Evolutionary conservation across 169 alveolate species (phyloP), one percentile per base, ranked within the genome.

Genomic region (Cryptosporidium felis): DNA sequence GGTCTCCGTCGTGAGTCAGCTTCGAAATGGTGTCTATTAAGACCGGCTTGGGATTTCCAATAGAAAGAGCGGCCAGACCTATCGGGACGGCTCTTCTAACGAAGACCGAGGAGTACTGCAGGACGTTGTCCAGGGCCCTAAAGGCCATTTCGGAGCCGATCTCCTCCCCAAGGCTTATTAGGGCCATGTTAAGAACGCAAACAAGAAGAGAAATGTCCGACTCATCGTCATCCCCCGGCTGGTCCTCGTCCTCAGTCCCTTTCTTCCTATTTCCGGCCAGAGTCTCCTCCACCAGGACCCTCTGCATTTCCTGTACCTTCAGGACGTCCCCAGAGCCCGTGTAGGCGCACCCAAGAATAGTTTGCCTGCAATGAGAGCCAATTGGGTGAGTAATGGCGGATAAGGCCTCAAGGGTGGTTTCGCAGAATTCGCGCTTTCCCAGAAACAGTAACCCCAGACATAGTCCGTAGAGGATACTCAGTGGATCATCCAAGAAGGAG

Each of bases 311-410:
- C 74, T 97, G 98, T 16, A 96, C 97, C 88, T 97, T 94, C 30
- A 97, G 90, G 1, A 98, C 99, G 79, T 98, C 98, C 14, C 99
- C 99, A 51, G 99, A 94, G 41, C 99, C 99, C 14, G 99, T 99
- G 92, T 92, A 96, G 34, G 99, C 99, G 82, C 96, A 95, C 49
- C 88, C 80, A 85, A 82, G 44, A 45, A 74, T 32, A 66, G 60
- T 79, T 44, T 63, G 92, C 81, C 59, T 58, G 63, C 89, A 60
- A 45, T 59, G 89, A 26, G 67, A 46, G 34, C 85, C 67, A 36
- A 74, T 74, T 10, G 74, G 88, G 79, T 80, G 88, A 40, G 91
- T 93, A 32, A 96, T 89, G 41, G 95, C 93, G 28, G 89, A 90
- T 36, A 94, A 81, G 6, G 97, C 98, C n/a, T 92, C 94, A 16